These are phyloP conservation scores for Capsicum rhomboideum DNA, from an alignment of 257 asterid species.

Conservation along the genomic window DNA sequence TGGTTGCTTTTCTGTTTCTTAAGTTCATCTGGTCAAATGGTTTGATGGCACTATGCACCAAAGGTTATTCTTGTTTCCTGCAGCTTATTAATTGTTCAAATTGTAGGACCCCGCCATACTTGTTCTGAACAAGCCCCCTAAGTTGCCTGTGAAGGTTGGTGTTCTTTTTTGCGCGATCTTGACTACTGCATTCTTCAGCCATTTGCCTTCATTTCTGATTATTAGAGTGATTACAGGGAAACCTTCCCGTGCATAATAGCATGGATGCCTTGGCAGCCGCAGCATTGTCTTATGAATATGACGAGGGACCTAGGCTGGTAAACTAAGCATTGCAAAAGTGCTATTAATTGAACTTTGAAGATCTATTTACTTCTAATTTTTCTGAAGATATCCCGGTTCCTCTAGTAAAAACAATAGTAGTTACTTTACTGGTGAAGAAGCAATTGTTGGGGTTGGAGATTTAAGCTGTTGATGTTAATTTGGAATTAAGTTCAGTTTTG, in stretches of 20 bases:
- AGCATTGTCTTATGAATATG: slow-evolving; percentile 75
- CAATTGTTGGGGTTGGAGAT: background rate
- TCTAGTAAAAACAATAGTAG: background rate
- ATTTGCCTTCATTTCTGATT: background rate
- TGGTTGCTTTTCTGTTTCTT: background rate
- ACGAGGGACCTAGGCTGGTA: slow-evolving; percentile 94
- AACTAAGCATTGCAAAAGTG: slow-evolving; percentile 3
- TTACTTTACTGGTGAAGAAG: background rate
- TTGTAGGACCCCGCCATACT: slow-evolving; percentile 83
- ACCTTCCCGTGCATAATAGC: slow-evolving; percentile 80
- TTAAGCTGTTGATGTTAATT: background rate
- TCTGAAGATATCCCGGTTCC: background rate
- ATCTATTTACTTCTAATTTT: background rate
- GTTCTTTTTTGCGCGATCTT: background rate
- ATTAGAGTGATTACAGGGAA: slow-evolving; percentile 39
- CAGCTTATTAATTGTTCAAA: slow-evolving; percentile 9
- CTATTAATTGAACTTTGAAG: background rate
- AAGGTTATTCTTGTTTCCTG: background rate
- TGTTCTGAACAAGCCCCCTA: slow-evolving; percentile 90
- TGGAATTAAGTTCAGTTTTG: background rate
- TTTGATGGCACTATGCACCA: background rate
- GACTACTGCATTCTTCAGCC: background rate
- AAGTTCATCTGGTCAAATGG: background rate
- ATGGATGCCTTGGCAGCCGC: slow-evolving; percentile 99
- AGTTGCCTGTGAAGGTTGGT: slow-evolving; percentile 74